A percentile compares a stretch with the other conserved stretches of the same genome.
Conservation (phyloP, 2,329 filamentous ascomycete genomes). For the Macrophomina tecta region DNA sequence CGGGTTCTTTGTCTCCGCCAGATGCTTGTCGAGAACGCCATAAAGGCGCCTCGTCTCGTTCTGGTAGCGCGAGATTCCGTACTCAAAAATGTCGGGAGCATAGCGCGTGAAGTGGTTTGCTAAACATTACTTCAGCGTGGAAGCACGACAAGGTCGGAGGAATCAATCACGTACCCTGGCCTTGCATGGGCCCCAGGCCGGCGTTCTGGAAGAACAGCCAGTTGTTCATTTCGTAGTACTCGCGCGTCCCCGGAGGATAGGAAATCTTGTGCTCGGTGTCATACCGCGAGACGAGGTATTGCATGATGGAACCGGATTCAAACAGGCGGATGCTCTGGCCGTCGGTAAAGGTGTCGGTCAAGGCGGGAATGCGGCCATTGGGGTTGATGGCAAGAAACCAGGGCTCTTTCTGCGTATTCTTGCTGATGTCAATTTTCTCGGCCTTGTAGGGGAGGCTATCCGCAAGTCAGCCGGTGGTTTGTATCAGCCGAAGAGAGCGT, state of each 20-base stretch:
- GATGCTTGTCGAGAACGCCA: constrained; percentile 74
- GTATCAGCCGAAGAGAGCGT: not conserved
- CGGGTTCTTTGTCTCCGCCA: constrained; percentile 56
- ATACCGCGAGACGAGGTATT: constrained; percentile 83
- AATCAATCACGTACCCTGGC: constrained; percentile 27
- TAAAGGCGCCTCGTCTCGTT: constrained; percentile 87
- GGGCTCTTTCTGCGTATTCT: constrained; percentile 80
- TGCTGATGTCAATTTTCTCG: constrained; percentile 71
- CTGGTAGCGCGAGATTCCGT: constrained; percentile 80
- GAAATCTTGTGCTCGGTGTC: constrained; percentile 83
- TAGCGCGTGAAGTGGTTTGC: constrained; percentile 71
- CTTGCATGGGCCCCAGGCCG: constrained; percentile 82
- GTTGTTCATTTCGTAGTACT: constrained; percentile 80
- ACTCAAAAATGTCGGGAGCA: constrained; percentile 75
- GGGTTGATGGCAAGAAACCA: constrained; percentile 94
- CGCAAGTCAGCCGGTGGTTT: constrained; percentile 7
- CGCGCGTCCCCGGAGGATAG: constrained; percentile 70
- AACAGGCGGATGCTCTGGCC: constrained; percentile 78
- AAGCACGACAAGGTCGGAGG: not conserved
- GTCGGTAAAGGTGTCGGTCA: constrained; percentile 79
- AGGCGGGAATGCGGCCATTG: constrained; percentile 87
- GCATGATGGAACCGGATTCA: constrained; percentile 82
- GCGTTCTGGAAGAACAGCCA: constrained; percentile 79
- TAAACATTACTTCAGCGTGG: constrained; percentile 28
- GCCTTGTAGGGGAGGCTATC: constrained; percentile 73